Conservation (phyloP, 2,329 filamentous ascomycete genomes). For the Corniculantispora saksenae region DNA sequence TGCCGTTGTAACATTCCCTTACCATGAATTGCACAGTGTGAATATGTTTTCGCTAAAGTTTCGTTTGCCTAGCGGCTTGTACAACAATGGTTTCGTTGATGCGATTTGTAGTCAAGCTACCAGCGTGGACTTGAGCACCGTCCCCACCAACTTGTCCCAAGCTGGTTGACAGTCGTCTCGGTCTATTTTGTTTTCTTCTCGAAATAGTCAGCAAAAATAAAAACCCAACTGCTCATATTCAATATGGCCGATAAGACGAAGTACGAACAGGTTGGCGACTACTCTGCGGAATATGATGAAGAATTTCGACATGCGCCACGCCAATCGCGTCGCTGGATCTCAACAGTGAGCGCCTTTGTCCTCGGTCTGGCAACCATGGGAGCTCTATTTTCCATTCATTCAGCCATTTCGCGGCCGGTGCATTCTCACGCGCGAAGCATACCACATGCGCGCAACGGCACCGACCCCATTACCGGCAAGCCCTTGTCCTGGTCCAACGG, state of each 20-base stretch:
- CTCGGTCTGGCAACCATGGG: slow-evolving; percentile 11
- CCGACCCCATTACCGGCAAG: slow-evolving; percentile 21
- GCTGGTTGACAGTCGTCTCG: no score
- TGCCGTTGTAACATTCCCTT: not conserved
- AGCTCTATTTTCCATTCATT: not conserved
- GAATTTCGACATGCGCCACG: not conserved
- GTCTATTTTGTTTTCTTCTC: not conserved
- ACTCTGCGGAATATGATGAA: not conserved
- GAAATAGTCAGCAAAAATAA: no score
- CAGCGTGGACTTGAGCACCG: not conserved
- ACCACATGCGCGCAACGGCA: slow-evolving; percentile 17
- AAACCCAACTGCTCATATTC: no score
- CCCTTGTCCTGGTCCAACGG: slow-evolving; percentile 23
- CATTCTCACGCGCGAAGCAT: slow-evolving; percentile 12
- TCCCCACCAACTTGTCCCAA: not conserved
- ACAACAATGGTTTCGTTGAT: not conserved
- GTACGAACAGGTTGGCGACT: slow-evolving; percentile 13
- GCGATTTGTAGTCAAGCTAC: no score
- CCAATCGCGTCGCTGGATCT: slow-evolving; percentile 1
- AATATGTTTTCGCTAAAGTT: not conserved
- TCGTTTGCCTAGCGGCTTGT: not conserved
- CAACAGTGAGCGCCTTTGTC: slow-evolving; percentile 9
- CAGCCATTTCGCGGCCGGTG: not conserved
- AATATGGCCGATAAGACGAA: slow-evolving; percentile 12
- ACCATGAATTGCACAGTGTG: not conserved